Conservation (phyloP, 139 green algal species). For the Tetradesmus lagerheimii region DNA sequence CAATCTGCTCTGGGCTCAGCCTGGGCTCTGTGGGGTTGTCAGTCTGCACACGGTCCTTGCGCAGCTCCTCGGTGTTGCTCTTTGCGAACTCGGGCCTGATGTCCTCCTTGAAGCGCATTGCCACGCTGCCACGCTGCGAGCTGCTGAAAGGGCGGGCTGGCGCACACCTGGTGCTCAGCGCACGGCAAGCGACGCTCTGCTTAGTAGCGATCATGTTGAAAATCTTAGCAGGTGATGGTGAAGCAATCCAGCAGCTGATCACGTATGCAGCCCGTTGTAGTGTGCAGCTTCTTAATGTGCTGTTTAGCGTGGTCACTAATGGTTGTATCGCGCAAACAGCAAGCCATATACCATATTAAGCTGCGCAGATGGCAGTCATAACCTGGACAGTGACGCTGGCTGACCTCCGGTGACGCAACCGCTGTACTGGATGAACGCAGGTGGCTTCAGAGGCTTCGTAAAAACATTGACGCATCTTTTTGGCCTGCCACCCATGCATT, state of each 20-base stretch:
- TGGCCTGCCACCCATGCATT: too few species aligned
- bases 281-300: not conserved
- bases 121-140: conserved; percentile 8
- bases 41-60: not conserved
- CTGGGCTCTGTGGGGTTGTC: conserved; percentile 16
- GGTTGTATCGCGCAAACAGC: not conserved
- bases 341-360: not conserved
- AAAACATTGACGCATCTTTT: too few species aligned
- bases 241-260: not conserved
- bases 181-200: not conserved
- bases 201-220: conserved; percentile 20
- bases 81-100: conserved; percentile 1
- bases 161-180: not conserved
- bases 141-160: not conserved
- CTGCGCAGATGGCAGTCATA: not conserved
- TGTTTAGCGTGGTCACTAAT: not conserved
- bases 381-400: not conserved
- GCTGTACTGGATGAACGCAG: too few species aligned
- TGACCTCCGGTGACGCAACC: not conserved
- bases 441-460: too few species aligned
- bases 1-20: conserved; percentile 22
- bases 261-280: not conserved
- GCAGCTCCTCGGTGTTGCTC: conserved; percentile 20
- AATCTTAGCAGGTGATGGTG: not conserved
- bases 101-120: conserved; percentile 24